Evolutionary conservation across 345 rosid species (phyloP).

Genomic region (Corymbia maculata): DNA sequence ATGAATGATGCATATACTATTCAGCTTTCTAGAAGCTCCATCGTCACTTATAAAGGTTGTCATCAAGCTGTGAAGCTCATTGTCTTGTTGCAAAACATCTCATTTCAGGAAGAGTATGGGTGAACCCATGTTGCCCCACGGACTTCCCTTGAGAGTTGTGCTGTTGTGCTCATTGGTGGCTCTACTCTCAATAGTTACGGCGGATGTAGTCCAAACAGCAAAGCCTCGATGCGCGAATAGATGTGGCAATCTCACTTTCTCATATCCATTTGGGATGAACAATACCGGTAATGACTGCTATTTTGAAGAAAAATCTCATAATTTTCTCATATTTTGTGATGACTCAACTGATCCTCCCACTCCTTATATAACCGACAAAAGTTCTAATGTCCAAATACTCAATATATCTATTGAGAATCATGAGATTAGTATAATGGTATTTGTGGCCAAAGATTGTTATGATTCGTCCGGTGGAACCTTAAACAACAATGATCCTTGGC

Average conservation of each 20-base stretch:
- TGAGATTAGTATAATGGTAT: not conserved
- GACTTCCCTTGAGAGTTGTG: not conserved
- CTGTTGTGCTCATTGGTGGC: not conserved
- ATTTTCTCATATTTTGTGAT: not conserved
- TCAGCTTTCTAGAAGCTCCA: not conserved
- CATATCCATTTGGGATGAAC: not conserved
- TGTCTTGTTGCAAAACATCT: not conserved
- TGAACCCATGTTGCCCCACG: not conserved
- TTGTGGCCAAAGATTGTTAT: not conserved
- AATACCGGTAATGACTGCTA: not conserved
- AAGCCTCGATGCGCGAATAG: not conserved
- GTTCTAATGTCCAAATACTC: not conserved
- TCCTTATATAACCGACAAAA: not conserved
- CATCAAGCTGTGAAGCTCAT: not conserved
- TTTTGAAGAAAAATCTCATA: not conserved
- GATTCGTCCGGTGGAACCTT: not conserved
- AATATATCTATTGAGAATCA: not conserved
- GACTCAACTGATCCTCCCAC: not conserved
- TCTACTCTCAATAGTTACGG: not conserved
- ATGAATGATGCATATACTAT: not conserved
- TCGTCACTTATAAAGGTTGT: not conserved
- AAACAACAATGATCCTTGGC: accelerated
- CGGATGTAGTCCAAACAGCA: not conserved
- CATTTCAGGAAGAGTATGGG: not conserved
- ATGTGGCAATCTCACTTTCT: not conserved